Evolutionary conservation across 2,329 filamentous ascomycete species (phyloP).

Genomic region (Colletotrichum sp.): DNA sequence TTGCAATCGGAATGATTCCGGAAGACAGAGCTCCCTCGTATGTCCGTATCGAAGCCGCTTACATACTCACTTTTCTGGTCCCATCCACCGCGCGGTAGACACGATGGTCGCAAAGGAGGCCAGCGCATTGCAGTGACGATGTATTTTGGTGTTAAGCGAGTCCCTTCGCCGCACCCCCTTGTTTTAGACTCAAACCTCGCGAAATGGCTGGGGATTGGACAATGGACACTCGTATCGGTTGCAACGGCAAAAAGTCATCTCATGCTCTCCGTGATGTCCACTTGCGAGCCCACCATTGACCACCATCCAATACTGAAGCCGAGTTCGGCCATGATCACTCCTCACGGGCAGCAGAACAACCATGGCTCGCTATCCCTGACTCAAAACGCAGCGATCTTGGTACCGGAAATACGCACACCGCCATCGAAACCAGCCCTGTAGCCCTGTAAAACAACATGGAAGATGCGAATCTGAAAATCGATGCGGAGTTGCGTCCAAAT

Average conservation of each 20-base stretch:
- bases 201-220: background rate
- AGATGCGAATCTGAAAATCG: background rate
- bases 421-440: background rate
- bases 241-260: background rate
- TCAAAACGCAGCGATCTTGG: background rate
- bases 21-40: background rate
- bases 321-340: background rate
- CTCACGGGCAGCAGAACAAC: background rate
- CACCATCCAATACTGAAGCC: background rate
- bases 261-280: background rate
- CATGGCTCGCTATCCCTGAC: background rate
- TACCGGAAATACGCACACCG: background rate
- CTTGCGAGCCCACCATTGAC: background rate
- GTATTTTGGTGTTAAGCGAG: background rate
- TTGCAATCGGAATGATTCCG: background rate
- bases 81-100: background rate
- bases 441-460: background rate
- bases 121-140: background rate
- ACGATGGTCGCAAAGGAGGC: background rate
- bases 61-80: background rate
- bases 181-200: background rate
- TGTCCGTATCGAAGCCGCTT: background rate
- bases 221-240: background rate
- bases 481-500: background rate
- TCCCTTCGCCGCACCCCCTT: background rate